Evolutionary conservation across 352 stramenopile genomes (phyloP), one percentile per base, ranked within the genome.

Genomic region (Achlya hypogyna): DNA sequence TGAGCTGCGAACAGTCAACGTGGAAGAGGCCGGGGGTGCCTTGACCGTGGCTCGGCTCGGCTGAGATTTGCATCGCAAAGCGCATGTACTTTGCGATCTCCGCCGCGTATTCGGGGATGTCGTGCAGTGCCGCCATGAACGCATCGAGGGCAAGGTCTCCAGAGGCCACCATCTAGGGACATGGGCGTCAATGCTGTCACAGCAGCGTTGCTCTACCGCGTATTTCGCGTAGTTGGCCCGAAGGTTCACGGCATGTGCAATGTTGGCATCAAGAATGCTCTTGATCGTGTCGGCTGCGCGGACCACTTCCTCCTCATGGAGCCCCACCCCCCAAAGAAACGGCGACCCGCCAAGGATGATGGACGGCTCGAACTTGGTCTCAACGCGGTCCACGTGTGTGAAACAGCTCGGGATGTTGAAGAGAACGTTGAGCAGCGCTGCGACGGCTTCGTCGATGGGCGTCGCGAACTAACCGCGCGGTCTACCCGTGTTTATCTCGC

Each of bases 301-400:
- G 0, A 84, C 74, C 31, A 92, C 72, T 6, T 77, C 78, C 22
- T 84, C 74, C 72, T 89, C 84, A 34, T 88, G 78, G 2, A 78
- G 76, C n/a, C 62, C 74, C 20, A 89, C 73, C 31, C 81, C 85
- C 84, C 84, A 92, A 14, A 92, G 53, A 62, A 90, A 86, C 3
- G 76, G 80, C 9, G 77, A 67, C 23, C 60, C 60, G 10, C 60
- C 60, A 1, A 77, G 4, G 72, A 76, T 18, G 53, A 58, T 27
- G 10, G 81, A 60, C 10, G 76, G 74, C 10, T 79, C 70, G 51
- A 91, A 88, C 35, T 88, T 79, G 16, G 75, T 79, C 52, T 90
- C 81, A 32, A 92, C 79, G 9, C 84, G 79, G 20, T 74, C 74
- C 9, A 87, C 29, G 45, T 90, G 87, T 63, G 84, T 74, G 47